Percentiles rank a stretch among this genome's conserved stretches.
Evolutionary conservation across 1,139 yeast species (phyloP).

Genomic region (Kodamaea plutei): DNA sequence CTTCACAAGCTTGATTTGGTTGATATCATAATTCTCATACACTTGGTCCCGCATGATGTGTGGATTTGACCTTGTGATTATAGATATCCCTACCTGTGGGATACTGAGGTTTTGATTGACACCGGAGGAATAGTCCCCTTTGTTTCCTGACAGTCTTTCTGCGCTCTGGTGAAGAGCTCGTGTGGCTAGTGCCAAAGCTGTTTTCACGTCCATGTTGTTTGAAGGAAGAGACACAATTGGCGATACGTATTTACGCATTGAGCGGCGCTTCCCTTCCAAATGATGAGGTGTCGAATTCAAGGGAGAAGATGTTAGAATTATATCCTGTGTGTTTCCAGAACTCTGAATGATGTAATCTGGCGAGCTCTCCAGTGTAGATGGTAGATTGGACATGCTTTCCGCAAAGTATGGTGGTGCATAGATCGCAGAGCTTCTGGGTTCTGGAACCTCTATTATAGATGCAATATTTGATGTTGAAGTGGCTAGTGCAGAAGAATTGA

Average conservation of each 20-base stretch:
- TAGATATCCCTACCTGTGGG: background rate
- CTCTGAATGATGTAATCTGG: background rate
- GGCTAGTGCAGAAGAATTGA: too few relatives aligned
- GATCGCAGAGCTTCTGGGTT: background rate
- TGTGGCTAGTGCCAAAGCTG: constrained; percentile 14
- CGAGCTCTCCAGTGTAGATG: background rate
- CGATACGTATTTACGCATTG: background rate
- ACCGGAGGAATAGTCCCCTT: too few relatives aligned
- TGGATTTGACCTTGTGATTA: background rate
- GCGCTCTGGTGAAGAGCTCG: constrained; percentile 7
- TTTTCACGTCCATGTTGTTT: constrained; percentile 10
- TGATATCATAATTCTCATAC: constrained; percentile 5
- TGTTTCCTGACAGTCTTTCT: background rate
- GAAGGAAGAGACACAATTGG: constrained; percentile 2
- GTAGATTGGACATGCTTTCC: background rate
- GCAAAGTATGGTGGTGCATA: background rate
- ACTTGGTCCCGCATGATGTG: too few relatives aligned
- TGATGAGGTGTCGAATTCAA: background rate
- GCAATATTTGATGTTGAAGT: background rate
- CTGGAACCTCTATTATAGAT: background rate
- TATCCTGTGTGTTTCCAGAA: background rate
- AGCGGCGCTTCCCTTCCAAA: too few relatives aligned
- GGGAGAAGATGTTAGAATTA: background rate
- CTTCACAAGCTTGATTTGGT: constrained; percentile 7
- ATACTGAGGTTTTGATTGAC: background rate